Percentiles rank a stretch among this genome's conserved stretches.
Conservation (phyloP, 257 asterid species). For the Plantago ovata region DNA sequence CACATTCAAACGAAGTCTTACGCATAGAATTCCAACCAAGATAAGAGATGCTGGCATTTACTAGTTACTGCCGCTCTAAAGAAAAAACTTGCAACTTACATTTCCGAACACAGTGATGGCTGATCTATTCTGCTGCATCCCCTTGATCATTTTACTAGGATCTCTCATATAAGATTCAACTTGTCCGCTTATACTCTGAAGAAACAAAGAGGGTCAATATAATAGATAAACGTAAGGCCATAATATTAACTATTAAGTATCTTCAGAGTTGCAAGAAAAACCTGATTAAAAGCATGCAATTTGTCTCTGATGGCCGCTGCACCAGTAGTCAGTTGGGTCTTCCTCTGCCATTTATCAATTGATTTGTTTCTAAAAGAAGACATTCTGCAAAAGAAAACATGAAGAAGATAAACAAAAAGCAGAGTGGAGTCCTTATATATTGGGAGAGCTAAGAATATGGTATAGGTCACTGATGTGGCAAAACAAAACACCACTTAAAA, state of each 20-base stretch:
- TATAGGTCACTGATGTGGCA: not conserved
- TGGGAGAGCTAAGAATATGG: not conserved
- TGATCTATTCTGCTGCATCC: slow-evolving; percentile 82
- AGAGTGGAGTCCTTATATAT: not conserved
- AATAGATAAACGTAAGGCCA: slow-evolving; percentile 14
- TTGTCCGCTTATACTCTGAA: slow-evolving; percentile 87
- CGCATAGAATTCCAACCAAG: no score
- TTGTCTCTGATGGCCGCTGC: slow-evolving; percentile 91
- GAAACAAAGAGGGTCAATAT: slow-evolving; percentile 25
- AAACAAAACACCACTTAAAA: no score
- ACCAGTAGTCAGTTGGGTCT: slow-evolving; percentile 90
- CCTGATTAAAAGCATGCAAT: slow-evolving; percentile 97
- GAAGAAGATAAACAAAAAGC: slow-evolving; percentile 10
- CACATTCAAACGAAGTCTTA: slow-evolving; percentile 7
- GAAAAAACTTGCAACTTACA: slow-evolving; percentile 43
- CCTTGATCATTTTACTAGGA: slow-evolving; percentile 91
- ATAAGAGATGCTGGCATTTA: not conserved
- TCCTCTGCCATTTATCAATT: slow-evolving; percentile 95
- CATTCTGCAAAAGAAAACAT: slow-evolving; percentile 48
- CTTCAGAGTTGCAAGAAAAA: slow-evolving; percentile 25
- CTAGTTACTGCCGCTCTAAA: not conserved
- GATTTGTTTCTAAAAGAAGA: slow-evolving; percentile 75
- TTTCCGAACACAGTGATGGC: slow-evolving; percentile 79
- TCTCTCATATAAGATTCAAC: slow-evolving; percentile 91
- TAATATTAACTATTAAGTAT: no score